A percentile compares a stretch with the other conserved stretches of the same genome.
These are phyloP conservation scores for Alternaria sp. DNA, from an alignment of 2,329 filamentous ascomycete genomes.

Conservation along the genomic window DNA sequence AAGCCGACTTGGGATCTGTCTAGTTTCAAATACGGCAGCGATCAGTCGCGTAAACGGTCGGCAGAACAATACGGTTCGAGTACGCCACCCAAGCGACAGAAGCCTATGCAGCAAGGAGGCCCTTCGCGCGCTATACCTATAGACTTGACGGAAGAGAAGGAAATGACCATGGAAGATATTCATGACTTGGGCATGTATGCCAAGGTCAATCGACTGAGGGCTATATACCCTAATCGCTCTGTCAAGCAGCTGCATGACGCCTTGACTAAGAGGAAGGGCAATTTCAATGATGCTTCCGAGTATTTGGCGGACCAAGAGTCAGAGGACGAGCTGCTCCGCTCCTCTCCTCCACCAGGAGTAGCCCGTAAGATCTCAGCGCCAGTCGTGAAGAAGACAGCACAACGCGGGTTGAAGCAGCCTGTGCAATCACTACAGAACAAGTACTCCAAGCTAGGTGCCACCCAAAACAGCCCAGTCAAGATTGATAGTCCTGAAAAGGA, in stretches of 20 bases:
- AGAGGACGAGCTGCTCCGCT: conserved; percentile 48
- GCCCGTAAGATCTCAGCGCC: conserved; percentile 23
- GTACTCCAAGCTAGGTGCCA: conserved; percentile 49
- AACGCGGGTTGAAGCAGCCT: conserved; percentile 64
- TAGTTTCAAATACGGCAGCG: conserved; percentile 32
- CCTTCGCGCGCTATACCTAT: conserved; percentile 48
- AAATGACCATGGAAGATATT: conserved; percentile 39
- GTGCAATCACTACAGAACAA: conserved; percentile 67
- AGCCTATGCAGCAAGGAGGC: conserved; percentile 37
- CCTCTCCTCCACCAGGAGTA: conserved; percentile 36
- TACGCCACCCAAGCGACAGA: conserved; percentile 38
- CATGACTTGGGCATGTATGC: conserved; percentile 58
- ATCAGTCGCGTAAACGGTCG: conserved; percentile 39
- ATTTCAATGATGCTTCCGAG: conserved; percentile 62
- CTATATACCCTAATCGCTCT: conserved; percentile 58
- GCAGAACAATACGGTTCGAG: conserved; percentile 27
- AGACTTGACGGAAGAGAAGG: conserved; percentile 32
- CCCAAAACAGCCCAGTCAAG: conserved; percentile 24
- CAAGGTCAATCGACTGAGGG: conserved; percentile 63
- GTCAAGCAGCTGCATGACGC: conserved; percentile 61
- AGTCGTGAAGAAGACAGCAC: conserved; percentile 58
- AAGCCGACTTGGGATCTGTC: conserved; percentile 43
- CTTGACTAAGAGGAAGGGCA: conserved; percentile 60
- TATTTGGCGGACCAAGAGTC: conserved; percentile 34
- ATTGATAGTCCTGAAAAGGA: conserved; percentile 29